A percentile compares a stretch with the other conserved stretches of the same genome.
Conservation (phyloP, 2,329 filamentous ascomycete species). For the Thielaviopsis musarum region DNA sequence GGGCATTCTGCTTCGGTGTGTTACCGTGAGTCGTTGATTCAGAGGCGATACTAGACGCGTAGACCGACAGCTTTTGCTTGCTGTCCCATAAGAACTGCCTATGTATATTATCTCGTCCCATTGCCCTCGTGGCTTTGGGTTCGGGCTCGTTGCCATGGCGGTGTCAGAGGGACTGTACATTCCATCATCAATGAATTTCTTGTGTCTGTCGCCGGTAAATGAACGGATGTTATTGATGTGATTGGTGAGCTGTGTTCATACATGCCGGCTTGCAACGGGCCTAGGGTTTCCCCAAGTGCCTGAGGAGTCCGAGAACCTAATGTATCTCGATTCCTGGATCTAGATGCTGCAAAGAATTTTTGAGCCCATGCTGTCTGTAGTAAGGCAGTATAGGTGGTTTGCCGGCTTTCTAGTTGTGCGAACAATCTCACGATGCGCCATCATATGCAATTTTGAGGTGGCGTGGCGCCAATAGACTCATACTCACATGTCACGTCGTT, state of each 20-base stretch:
- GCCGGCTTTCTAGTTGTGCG: background rate
- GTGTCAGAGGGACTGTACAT: conserved; percentile 28
- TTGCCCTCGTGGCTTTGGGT: conserved; percentile 17
- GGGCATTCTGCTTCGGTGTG: conserved; percentile 51
- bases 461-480: background rate
- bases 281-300: background rate
- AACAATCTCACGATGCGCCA: background rate
- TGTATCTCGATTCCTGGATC: background rate
- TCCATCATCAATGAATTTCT: conserved; percentile 1
- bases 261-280: background rate
- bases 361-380: no score
- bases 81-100: conserved; percentile 42
- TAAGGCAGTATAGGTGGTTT: no score
- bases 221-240: background rate
- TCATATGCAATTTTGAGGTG: background rate
- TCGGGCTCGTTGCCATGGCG: conserved; percentile 16
- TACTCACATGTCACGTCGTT: background rate
- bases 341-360: background rate
- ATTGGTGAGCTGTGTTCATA: background rate
- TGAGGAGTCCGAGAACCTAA: background rate
- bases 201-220: background rate
- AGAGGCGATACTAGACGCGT: conserved; percentile 33
- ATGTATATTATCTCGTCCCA: conserved; percentile 23
- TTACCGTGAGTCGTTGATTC: conserved; percentile 45
- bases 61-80: conserved; percentile 14